phyloP scores from a whole-genome alignment of 2,329 filamentous ascomycete genomes.

The Daldinia sp. region DNA sequence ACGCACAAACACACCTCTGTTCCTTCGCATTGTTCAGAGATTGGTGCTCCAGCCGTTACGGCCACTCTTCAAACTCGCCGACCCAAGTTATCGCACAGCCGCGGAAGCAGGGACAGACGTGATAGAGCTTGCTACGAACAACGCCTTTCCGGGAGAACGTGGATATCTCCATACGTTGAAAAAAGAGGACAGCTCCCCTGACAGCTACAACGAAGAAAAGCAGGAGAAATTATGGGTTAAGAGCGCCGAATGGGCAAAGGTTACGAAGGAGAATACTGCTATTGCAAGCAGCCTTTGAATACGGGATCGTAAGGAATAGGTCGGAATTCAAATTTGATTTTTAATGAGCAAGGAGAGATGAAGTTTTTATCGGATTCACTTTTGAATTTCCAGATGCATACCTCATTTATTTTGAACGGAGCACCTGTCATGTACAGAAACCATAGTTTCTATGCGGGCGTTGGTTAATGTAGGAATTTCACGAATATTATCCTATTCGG shows the following conservation, averaged over 20 bases:
- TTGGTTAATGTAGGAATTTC: not conserved
- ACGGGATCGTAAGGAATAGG: not conserved
- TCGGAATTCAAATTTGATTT: not conserved
- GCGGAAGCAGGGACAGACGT: conserved; percentile 40
- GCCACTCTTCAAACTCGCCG: conserved; percentile 44
- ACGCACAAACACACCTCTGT: conserved; percentile 45
- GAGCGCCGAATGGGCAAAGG: conserved; percentile 39
- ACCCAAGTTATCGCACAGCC: conserved; percentile 44
- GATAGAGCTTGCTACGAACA: conserved; percentile 31
- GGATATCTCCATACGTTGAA: conserved; percentile 45
- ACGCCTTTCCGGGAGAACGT: conserved; percentile 43
- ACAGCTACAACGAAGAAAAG: conserved; percentile 36
- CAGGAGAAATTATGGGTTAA: conserved; percentile 40
- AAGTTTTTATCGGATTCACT: not conserved
- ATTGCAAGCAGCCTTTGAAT: conserved; percentile 19
- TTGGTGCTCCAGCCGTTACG: conserved; percentile 38
- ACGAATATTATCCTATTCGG: not conserved
- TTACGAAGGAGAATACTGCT: conserved; percentile 35
- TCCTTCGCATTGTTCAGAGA: conserved; percentile 39
- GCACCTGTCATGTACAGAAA: not conserved
- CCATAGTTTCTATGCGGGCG: not conserved
- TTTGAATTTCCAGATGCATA: not conserved
- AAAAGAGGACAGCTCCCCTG: conserved; percentile 34
- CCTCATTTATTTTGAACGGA: not conserved
- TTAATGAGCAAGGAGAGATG: not conserved